Evolutionary conservation across 176 grass and related monocot species (phyloP), one percentile per base, ranked within the genome.

Genomic region (Chrysopogon serrulatus): DNA sequence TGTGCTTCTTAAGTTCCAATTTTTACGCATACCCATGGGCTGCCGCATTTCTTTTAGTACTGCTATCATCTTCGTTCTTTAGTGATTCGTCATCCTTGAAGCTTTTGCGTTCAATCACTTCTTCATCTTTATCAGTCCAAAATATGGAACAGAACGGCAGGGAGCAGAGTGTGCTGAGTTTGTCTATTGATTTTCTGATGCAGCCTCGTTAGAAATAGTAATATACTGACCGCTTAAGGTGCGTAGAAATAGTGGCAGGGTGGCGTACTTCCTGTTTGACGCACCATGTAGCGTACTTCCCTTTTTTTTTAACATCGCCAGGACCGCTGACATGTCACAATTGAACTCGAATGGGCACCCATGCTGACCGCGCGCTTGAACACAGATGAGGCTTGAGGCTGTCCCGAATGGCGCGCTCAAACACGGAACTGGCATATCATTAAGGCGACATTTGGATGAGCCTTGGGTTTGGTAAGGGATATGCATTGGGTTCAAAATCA

Each of bases 1-100:
- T 87, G 18, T 75, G 13, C 61, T 68, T 77, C 66, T 37, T 44
- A 26, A 59, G 71, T 86, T 26, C 1, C 48, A 84, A 84, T 17
- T 42, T 41, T 49, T 60, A 42, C 40, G 9, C 26, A 11, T 36
- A 47, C 44, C 3, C 30, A 19, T 63, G 39, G 14, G 28, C 28
- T 47, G 30, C 17, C 28, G 53, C n/a, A 48, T 73, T 72, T 63
- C 9, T 69, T 18, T 45, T 62, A 23, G n/a, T 54, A 64, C 40
- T 36, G 21, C 21, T 18, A 2, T 17, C 63, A 49, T 75, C 36
- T 45, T 47, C 41, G 33, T 51, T 15, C 44, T 51, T 39, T 40
- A 80, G 40, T 40, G 12, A 43, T 74, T 34, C 62, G 49, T 63
- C 65, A 36, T 68, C 16, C 16, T 35, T 41, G 4, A 21, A 18